A percentile compares a stretch with the other conserved stretches of the same genome.
These are phyloP conservation scores for Durusdinium trenchii DNA, from an alignment of 73 alveolate genomes.

Conservation along the genomic window DNA sequence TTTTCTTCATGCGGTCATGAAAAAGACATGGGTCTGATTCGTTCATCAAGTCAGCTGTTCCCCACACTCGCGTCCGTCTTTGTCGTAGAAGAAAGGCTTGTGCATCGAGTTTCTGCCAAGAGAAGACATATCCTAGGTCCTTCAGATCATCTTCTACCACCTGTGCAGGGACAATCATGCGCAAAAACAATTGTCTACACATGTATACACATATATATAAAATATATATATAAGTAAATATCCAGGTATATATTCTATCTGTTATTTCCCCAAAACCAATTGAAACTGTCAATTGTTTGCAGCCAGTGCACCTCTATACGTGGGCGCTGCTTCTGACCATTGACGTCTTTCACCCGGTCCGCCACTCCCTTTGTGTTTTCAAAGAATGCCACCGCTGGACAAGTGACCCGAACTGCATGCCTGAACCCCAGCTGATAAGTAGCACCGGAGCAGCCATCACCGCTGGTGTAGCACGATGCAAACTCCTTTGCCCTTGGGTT, in stretches of 20 bases:
- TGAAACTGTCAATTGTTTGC: no score
- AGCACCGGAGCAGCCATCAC: no score
- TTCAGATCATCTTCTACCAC: background rate
- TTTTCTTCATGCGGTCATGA: background rate
- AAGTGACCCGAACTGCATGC: no score
- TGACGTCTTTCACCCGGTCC: no score
- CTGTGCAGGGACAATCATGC: background rate
- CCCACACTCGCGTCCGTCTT: background rate
- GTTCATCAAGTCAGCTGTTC: background rate
- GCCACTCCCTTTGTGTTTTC: no score
- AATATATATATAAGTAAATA: background rate
- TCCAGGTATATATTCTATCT: background rate
- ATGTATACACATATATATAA: background rate
- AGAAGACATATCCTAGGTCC: background rate
- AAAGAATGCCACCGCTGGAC: no score
- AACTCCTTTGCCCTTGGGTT: no score
- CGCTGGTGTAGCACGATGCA: no score
- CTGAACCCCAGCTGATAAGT: no score
- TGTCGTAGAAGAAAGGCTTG: background rate
- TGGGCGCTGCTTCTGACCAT: no score
- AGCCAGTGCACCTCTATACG: no score
- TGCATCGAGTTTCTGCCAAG: slow-evolving; percentile 16
- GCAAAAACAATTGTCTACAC: background rate
- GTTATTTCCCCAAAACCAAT: background rate
- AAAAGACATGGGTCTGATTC: background rate